A percentile compares a stretch with the other conserved stretches of the same genome.
Conservation (phyloP, 177 flowering plant genomes). For the Tripterygium wilfordii region DNA sequence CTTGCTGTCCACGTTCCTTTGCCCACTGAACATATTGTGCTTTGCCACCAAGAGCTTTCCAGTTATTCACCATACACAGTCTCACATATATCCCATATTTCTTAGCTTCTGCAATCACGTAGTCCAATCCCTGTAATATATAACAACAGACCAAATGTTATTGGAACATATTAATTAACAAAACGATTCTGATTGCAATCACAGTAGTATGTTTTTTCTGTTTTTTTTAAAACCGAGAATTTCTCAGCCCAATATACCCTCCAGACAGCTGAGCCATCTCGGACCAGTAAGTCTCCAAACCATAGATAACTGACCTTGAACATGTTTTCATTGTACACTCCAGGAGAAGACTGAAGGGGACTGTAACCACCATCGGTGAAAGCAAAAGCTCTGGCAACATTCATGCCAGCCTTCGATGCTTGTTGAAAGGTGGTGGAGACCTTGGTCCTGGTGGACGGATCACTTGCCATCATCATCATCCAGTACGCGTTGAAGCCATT, state of each 20-base stretch:
- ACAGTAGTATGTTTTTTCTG: too few species aligned
- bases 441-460: slow-evolving; percentile 25
- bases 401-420: slow-evolving; percentile 32
- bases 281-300: too few species aligned
- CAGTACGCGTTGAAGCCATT: slow-evolving; percentile 53
- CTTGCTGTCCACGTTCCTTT: slow-evolving; percentile 19
- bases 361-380: slow-evolving; percentile 34
- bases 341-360: slow-evolving; percentile 41
- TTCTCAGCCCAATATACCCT: too few species aligned
- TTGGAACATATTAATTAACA: too few species aligned
- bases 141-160: too few species aligned
- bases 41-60: slow-evolving; percentile 35
- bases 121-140: slow-evolving; percentile 42
- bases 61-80: slow-evolving; percentile 44
- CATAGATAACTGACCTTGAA: slow-evolving; percentile 39
- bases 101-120: slow-evolving; percentile 42
- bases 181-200: too few species aligned
- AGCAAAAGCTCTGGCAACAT: slow-evolving; percentile 44
- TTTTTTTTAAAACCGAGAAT: too few species aligned
- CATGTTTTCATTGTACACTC: slow-evolving; percentile 33
- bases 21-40: slow-evolving; percentile 45
- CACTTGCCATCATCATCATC: slow-evolving; percentile 36
- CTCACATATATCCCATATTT: slow-evolving; percentile 30
- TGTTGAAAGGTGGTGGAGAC: slow-evolving; percentile 25
- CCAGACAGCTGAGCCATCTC: too few species aligned